Percentiles rank a stretch among this genome's conserved stretches.
Conservation (phyloP, 805 yeast species). For the Candida anglica region DNA sequence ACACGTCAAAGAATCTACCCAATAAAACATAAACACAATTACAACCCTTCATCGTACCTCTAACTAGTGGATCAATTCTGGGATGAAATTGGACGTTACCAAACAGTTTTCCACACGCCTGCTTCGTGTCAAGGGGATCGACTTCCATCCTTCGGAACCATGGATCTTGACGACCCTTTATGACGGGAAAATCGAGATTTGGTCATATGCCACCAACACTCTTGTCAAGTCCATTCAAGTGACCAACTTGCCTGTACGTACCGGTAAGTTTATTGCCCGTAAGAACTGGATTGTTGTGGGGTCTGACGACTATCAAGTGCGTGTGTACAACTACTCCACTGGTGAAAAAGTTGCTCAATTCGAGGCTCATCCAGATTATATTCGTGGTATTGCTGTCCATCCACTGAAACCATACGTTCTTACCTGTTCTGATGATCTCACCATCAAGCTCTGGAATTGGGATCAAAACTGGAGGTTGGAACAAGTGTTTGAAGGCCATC, state of each 20-base stretch:
- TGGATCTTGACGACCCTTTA: slow-evolving; percentile 92
- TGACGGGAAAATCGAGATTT: slow-evolving; percentile 86
- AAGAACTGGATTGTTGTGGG: slow-evolving; percentile 98
- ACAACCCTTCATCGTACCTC: too few species aligned
- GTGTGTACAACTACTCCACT: slow-evolving; percentile 93
- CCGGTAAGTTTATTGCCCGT: slow-evolving; percentile 92
- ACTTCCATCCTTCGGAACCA: slow-evolving; percentile 97
- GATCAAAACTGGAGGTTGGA: slow-evolving; percentile 87
- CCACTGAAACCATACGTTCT: slow-evolving; percentile 87
- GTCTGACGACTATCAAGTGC: slow-evolving; percentile 88
- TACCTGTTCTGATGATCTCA: slow-evolving; percentile 88
- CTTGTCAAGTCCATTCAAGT: slow-evolving; percentile 88
- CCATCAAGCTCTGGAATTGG: slow-evolving; percentile 97
- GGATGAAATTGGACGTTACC: slow-evolving; percentile 47
- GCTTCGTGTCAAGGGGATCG: slow-evolving; percentile 96
- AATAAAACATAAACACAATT: too few species aligned
- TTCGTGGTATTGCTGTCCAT: slow-evolving; percentile 90
- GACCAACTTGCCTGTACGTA: slow-evolving; percentile 93
- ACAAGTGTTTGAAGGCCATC: slow-evolving; percentile 93
- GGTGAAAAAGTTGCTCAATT: slow-evolving; percentile 92
- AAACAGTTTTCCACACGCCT: slow-evolving; percentile 87
- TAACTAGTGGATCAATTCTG: neutral
- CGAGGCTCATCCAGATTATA: slow-evolving; percentile 97
- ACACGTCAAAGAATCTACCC: too few species aligned
- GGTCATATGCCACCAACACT: slow-evolving; percentile 86